Conservation (phyloP, 768 basidiomycete species). For the Exsudoporus frostii region DNA sequence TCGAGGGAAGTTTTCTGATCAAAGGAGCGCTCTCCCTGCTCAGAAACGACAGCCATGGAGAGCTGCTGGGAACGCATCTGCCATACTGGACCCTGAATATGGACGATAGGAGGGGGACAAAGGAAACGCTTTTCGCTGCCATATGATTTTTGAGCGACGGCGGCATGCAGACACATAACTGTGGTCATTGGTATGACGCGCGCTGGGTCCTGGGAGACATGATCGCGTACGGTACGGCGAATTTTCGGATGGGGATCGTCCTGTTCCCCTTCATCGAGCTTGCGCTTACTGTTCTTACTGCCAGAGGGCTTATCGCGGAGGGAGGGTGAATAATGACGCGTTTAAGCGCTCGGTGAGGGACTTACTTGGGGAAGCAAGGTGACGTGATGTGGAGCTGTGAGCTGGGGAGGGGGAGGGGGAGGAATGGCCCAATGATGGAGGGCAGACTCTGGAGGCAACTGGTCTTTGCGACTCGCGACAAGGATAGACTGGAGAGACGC, state of each 20-base stretch:
- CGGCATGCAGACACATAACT: slow-evolving; percentile 85
- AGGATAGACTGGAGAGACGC: slow-evolving; percentile 42
- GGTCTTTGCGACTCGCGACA: slow-evolving; percentile 32
- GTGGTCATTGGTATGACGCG: slow-evolving; percentile 87
- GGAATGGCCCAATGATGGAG: slow-evolving; percentile 40
- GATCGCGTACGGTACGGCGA: slow-evolving; percentile 79
- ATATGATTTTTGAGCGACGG: slow-evolving; percentile 94
- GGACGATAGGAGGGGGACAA: slow-evolving; percentile 90
- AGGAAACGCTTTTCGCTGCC: slow-evolving; percentile 94
- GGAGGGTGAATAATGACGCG: slow-evolving; percentile 26
- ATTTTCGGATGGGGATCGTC: slow-evolving; percentile 73
- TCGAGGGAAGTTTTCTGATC: slow-evolving; percentile 84
- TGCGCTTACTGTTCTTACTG: slow-evolving; percentile 62
- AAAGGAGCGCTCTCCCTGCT: slow-evolving; percentile 77
- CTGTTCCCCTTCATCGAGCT: slow-evolving; percentile 60
- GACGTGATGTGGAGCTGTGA: slow-evolving; percentile 28
- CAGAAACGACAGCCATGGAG: slow-evolving; percentile 83
- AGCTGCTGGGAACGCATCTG: slow-evolving; percentile 79
- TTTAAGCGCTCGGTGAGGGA: slow-evolving; percentile 26
- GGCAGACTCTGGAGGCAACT: slow-evolving; percentile 26
- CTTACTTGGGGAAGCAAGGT: slow-evolving; percentile 40
- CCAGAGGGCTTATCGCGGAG: slow-evolving; percentile 27
- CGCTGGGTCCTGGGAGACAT: slow-evolving; percentile 70
- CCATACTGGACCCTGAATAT: slow-evolving; percentile 86
- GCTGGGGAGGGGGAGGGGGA: slow-evolving; percentile 28